A percentile compares a stretch with the other conserved stretches of the same genome.
Evolutionary conservation across 345 rosid species (phyloP).

Genomic region (Murraya koenigii): DNA sequence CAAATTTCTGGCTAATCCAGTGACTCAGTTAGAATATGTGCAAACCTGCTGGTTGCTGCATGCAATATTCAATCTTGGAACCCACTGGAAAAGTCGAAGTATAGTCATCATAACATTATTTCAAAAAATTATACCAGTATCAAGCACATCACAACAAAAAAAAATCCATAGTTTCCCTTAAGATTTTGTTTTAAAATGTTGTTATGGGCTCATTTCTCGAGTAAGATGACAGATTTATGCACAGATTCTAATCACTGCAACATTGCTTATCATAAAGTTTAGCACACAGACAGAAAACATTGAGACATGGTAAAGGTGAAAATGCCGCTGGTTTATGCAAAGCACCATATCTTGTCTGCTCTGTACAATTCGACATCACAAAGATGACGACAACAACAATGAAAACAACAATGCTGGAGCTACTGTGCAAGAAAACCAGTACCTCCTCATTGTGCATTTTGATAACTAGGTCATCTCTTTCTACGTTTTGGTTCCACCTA

Average conservation of each 20-base stretch:
- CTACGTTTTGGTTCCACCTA: slow-evolving; percentile 76
- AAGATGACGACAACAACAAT: slow-evolving; percentile 13
- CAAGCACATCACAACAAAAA: slow-evolving; percentile 7
- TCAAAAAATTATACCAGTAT: slow-evolving; percentile 3
- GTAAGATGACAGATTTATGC: slow-evolving; percentile 5
- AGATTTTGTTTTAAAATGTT: not conserved
- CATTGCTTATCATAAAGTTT: slow-evolving; percentile 7
- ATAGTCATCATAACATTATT: not conserved
- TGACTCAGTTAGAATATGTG: no score
- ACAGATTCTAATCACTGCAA: slow-evolving; percentile 11
- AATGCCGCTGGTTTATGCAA: slow-evolving; percentile 28
- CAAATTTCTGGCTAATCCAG: no score
- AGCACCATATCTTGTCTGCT: slow-evolving; percentile 33
- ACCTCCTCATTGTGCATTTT: slow-evolving; percentile 17
- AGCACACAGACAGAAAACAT: slow-evolving; percentile 19
- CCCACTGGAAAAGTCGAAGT: not conserved
- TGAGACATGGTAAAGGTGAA: slow-evolving; percentile 6
- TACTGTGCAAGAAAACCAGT: slow-evolving; percentile 30
- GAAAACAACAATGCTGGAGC: slow-evolving; percentile 16
- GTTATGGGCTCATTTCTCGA: not conserved
- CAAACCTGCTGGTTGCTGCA: no score
- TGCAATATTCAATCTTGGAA: no score
- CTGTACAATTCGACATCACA: slow-evolving; percentile 39
- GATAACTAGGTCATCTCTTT: slow-evolving; percentile 43
- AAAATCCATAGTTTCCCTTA: not conserved